These are phyloP conservation scores for Polyporus tsugae DNA, from an alignment of 1,284 basidiomycete genomes.

Conservation along the genomic window DNA sequence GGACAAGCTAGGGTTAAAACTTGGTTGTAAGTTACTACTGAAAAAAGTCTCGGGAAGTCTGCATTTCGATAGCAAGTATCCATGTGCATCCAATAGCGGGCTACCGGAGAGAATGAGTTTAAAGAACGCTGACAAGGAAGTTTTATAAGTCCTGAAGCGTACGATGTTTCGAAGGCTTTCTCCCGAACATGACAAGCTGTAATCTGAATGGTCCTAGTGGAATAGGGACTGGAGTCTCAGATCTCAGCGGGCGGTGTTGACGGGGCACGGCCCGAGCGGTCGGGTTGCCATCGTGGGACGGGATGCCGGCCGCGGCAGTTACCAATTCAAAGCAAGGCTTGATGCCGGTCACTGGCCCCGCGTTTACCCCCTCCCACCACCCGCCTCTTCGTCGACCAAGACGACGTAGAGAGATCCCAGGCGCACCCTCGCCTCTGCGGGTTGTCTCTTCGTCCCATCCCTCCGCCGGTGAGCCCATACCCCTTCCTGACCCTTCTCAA, in stretches of 20 bases:
- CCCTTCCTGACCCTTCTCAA: not conserved
- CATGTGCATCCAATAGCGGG: not conserved
- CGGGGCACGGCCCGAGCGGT: slow-evolving; percentile 5
- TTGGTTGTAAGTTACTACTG: not conserved
- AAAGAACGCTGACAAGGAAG: not conserved
- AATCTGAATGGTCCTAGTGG: too few species aligned
- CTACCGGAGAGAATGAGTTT: too few species aligned
- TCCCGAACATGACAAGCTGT: not conserved
- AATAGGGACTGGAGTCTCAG: too few species aligned
- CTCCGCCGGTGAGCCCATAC: slow-evolving; percentile 20
- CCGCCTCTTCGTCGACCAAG: slow-evolving; percentile 30
- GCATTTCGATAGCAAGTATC: not conserved
- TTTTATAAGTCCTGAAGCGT: not conserved
- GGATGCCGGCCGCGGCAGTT: slow-evolving; percentile 26
- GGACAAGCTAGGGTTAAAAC: not conserved
- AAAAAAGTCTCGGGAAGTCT: not conserved
- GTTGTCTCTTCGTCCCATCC: slow-evolving; percentile 20
- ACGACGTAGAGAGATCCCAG: slow-evolving; percentile 28
- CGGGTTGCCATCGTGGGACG: slow-evolving; percentile 11
- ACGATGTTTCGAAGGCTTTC: not conserved
- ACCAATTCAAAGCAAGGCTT: slow-evolving; percentile 14
- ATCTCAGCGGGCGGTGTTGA: not conserved
- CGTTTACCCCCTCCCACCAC: slow-evolving; percentile 16
- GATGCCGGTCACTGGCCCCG: slow-evolving; percentile 16
- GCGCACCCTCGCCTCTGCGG: slow-evolving; percentile 25